Percentiles rank a stretch among this genome's conserved stretches.
These are phyloP conservation scores for Agaricales sp. DNA, from an alignment of 1,284 basidiomycete species.

Conservation along the genomic window DNA sequence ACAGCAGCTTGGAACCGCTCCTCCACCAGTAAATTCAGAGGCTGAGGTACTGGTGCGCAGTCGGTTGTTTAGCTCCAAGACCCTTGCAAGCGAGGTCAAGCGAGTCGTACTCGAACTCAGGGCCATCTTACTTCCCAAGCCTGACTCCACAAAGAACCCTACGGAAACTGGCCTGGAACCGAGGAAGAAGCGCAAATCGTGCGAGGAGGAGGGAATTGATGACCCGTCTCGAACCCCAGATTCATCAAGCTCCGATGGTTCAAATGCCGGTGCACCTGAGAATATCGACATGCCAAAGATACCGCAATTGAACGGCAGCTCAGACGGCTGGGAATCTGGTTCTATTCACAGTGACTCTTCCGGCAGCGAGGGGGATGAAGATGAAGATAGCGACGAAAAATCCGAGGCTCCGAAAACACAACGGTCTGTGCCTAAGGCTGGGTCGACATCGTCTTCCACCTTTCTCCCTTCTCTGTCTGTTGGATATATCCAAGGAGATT, in stretches of 20 bases:
- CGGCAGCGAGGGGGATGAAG: conserved; percentile 17
- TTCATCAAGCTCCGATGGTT: background rate
- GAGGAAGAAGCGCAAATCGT: conserved; percentile 9
- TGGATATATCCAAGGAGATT: conserved; percentile 76
- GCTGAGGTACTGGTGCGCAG: conserved; percentile 53
- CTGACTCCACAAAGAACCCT: conserved; percentile 14
- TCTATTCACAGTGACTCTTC: too few relatives aligned
- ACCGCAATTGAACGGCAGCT: conserved; percentile 18
- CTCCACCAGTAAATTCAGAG: conserved; percentile 31
- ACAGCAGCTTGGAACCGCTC: conserved; percentile 27
- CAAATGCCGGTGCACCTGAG: conserved; percentile 46
- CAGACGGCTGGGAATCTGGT: conserved; percentile 33
- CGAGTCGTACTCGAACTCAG: conserved; percentile 41
- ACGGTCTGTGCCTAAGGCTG: conserved; percentile 9
- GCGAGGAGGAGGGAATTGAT: background rate
- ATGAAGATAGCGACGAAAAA: conserved; percentile 15
- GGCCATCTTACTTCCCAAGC: conserved; percentile 29
- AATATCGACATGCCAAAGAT: conserved; percentile 21
- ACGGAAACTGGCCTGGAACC: conserved; percentile 18
- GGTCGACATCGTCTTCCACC: conserved; percentile 41
- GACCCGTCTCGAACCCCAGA: background rate
- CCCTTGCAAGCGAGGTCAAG: conserved; percentile 53
- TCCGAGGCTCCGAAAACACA: conserved; percentile 18
- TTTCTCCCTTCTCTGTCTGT: conserved; percentile 85
- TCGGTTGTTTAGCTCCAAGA: conserved; percentile 69